Evolutionary conservation across 1,284 basidiomycete species (phyloP).

Genomic region (Leccinum griseonigrum): DNA sequence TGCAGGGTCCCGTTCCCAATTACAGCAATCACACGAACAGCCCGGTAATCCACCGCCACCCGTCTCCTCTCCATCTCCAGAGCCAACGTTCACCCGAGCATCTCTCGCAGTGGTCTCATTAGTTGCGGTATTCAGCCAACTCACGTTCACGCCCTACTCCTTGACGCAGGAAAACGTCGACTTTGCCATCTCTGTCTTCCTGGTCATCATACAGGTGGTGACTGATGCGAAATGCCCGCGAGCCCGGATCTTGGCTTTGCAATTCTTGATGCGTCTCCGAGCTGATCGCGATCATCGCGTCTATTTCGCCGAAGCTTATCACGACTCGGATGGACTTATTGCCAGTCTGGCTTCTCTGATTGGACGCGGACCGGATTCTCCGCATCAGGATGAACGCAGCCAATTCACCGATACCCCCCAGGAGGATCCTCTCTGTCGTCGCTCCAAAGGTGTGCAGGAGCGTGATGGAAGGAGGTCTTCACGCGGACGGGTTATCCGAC

Average conservation of each 20-base stretch:
- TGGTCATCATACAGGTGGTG: conserved; percentile 45
- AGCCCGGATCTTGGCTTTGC: conserved; percentile 74
- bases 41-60: conserved; percentile 31
- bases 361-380: conserved; percentile 38
- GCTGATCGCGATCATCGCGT: conserved; percentile 91
- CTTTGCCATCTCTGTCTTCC: conserved; percentile 53
- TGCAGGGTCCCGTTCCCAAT: conserved; percentile 58
- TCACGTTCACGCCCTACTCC: conserved; percentile 64
- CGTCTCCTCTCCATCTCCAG: conserved; percentile 23
- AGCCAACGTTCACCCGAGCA: conserved; percentile 39
- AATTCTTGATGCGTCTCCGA: conserved; percentile 87
- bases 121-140: conserved; percentile 64
- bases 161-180: conserved; percentile 43
- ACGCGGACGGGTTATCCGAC: conserved; percentile 51
- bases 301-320: conserved; percentile 57
- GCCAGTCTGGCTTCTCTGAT: conserved; percentile 54
- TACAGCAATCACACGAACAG: conserved; percentile 39
- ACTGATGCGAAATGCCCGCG: conserved; percentile 51
- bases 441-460: conserved; percentile 52
- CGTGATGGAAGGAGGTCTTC: conserved; percentile 53
- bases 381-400: conserved; percentile 28
- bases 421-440: conserved; percentile 44
- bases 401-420: conserved; percentile 19
- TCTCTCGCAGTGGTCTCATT: conserved; percentile 64
- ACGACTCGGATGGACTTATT: conserved; percentile 56